Evolutionary conservation across 169 alveolate species (phyloP), one percentile per base, ranked within the genome.

Genomic region (Eimeria falciformis): DNA sequence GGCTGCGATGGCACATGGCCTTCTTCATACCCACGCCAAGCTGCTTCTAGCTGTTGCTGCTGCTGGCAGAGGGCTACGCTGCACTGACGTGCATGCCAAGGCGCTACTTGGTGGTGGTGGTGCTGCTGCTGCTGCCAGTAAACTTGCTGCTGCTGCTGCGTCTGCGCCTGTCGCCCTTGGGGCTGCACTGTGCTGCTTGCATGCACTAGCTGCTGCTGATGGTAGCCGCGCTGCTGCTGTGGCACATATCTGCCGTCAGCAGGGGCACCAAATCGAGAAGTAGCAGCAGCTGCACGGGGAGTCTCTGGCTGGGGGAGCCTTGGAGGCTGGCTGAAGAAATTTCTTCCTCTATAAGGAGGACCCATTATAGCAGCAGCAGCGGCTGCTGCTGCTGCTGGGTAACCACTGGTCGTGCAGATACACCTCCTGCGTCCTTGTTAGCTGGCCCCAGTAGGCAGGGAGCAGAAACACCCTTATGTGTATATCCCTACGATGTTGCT

Each of bases 291-390:
- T n/a, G n/a, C n/a, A 6, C 5, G n/a, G 73, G 73, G 73, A n/a
- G 73, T 29, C 73, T n/a, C 73, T 62, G 73, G 73, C 73, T 6
- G n/a, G 17, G 73, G 73, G 73, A n/a, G 73, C n/a, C n/a, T n/a
- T n/a, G n/a, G n/a, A n/a, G n/a, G n/a, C n/a, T n/a, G n/a, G n/a
- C n/a, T n/a, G n/a, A n/a, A n/a, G n/a, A n/a, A n/a, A n/a, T n/a
- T n/a, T n/a, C n/a, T n/a, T n/a, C n/a, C n/a, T n/a, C n/a, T n/a
- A n/a, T n/a, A n/a, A n/a, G n/a, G n/a, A n/a, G n/a, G n/a, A n/a
- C n/a, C n/a, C n/a, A 9, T n/a, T 62, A 29, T 14, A 62, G 73
- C 73, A 62, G 73, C 73, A 62, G 37, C 29, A n/a, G 73, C 73
- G 7, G 73, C 73, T 2, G 73, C 73, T 62, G 73, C 73, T 62